Percentiles rank a stretch among this genome's conserved stretches.
Evolutionary conservation across 2,329 filamentous ascomycete species (phyloP).

Genomic region (Fusarium sp.): DNA sequence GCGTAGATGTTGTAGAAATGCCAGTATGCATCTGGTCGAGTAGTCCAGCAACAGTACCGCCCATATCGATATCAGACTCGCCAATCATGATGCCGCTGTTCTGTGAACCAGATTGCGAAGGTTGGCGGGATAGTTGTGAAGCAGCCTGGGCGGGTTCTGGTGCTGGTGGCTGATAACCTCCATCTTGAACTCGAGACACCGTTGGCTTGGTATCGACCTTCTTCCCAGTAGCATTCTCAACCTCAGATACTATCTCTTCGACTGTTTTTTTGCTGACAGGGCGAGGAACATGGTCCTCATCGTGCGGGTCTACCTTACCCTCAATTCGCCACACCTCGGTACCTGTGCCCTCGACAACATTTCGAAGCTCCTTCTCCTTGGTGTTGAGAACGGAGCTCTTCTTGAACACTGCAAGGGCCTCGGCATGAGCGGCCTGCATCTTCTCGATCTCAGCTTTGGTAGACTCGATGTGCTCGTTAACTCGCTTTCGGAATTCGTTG

Average conservation of each 20-base stretch:
- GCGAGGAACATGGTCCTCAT: constrained; percentile 60
- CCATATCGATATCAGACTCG: constrained; percentile 77
- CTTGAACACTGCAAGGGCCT: constrained; percentile 81
- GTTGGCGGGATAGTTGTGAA: constrained; percentile 65
- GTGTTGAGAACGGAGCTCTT: constrained; percentile 77
- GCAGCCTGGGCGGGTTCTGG: constrained; percentile 60
- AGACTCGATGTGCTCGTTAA: constrained; percentile 78
- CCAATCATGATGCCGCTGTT: constrained; percentile 69
- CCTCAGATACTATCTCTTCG: constrained; percentile 80
- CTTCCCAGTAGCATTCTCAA: constrained; percentile 80
- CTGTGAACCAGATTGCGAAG: constrained; percentile 70
- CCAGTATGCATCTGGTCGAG: constrained; percentile 78
- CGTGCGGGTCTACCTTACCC: constrained; percentile 65
- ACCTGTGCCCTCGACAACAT: constrained; percentile 72
- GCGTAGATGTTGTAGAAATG: constrained; percentile 72
- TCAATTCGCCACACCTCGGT: constrained; percentile 76
- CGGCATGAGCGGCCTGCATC: constrained; percentile 84
- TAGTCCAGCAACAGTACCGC: constrained; percentile 73
- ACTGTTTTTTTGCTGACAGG: constrained; percentile 67
- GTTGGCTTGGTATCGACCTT: constrained; percentile 75
- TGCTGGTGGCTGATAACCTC: constrained; percentile 77
- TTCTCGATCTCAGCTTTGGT: constrained; percentile 87
- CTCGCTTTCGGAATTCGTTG: constrained; percentile 86
- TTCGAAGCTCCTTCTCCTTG: constrained; percentile 83
- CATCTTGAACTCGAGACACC: constrained; percentile 81